These are phyloP conservation scores for Leavenworthia alabamica DNA, from an alignment of 345 rosid genomes.

Conservation along the genomic window DNA sequence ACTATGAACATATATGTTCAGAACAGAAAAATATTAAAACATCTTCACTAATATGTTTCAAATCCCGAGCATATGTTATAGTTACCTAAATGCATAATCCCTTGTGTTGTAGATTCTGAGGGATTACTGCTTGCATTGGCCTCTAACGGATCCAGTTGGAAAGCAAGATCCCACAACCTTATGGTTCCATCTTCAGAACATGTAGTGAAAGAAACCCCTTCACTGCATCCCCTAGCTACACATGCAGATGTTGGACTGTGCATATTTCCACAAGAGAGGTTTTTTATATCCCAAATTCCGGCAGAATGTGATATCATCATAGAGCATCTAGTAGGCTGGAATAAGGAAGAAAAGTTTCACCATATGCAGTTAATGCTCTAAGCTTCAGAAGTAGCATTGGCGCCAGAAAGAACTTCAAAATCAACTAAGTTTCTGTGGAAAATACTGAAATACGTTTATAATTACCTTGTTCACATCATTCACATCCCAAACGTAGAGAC, in stretches of 20 bases:
- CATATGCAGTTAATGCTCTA: slow-evolving; percentile 19
- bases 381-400: slow-evolving; percentile 15
- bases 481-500: slow-evolving; percentile 68
- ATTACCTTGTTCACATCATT: slow-evolving; percentile 57
- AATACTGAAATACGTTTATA: background rate
- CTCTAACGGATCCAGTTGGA: slow-evolving; percentile 36
- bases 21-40: background rate
- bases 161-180: slow-evolving; percentile 74
- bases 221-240: slow-evolving; percentile 72
- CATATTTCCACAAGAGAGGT: slow-evolving; percentile 70
- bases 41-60: background rate
- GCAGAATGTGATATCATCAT: slow-evolving; percentile 69
- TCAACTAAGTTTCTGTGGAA: background rate
- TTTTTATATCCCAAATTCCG: slow-evolving; percentile 76
- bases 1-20: slow-evolving; percentile 1
- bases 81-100: slow-evolving; percentile 48
- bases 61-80: background rate
- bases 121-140: slow-evolving; percentile 28
- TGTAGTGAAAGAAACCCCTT: slow-evolving; percentile 78
- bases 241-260: slow-evolving; percentile 68
- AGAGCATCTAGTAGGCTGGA: slow-evolving; percentile 58
- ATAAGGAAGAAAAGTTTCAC: slow-evolving; percentile 16
- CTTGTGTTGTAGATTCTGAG: slow-evolving; percentile 25
- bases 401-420: background rate
- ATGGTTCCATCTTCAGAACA: slow-evolving; percentile 84